Evolutionary conservation across 805 yeast genomes (phyloP).

Genomic region (Spathaspora girioi): DNA sequence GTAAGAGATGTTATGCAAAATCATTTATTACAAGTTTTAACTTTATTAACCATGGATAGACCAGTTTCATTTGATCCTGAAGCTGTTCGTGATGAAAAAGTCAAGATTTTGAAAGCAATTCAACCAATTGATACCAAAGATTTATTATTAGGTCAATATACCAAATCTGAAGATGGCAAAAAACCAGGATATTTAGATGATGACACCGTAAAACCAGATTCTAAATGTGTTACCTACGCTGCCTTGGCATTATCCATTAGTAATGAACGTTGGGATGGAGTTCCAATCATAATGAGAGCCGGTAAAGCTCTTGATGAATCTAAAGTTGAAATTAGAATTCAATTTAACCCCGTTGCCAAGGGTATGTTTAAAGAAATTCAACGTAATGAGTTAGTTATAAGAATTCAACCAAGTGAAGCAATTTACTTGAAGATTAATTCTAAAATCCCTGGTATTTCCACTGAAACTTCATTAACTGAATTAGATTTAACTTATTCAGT

Average conservation of each 20-base stretch:
- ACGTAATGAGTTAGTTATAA: conserved; percentile 88
- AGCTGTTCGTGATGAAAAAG: conserved; percentile 94
- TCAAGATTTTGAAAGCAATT: conserved; percentile 81
- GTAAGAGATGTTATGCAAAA: conserved; percentile 98
- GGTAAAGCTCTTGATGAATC: conserved; percentile 96
- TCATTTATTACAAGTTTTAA: conserved; percentile 89
- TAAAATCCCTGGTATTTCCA: conserved; percentile 88
- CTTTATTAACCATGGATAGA: conserved; percentile 91
- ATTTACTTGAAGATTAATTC: conserved; percentile 90
- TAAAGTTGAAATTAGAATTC: conserved; percentile 92
- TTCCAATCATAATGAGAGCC: conserved; percentile 91
- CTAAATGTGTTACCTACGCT: conserved; percentile 90
- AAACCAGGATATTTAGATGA: conserved; percentile 93
- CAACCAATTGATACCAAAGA: conserved; percentile 62
- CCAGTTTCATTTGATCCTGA: conserved; percentile 91
- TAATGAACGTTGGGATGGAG: conserved; percentile 98
- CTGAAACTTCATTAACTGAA: conserved; percentile 79
- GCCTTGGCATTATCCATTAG: conserved; percentile 74
- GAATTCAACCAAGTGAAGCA: conserved; percentile 94
- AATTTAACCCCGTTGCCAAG: conserved; percentile 79
- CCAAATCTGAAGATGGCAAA: conserved; percentile 75
- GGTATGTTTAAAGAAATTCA: conserved; percentile 81
- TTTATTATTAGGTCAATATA: conserved; percentile 84
- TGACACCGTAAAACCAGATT: conserved; percentile 75
- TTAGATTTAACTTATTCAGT: conserved; percentile 81